Conservation (phyloP, 768 basidiomycete species). For the Lactarius pseudohatsudake region DNA sequence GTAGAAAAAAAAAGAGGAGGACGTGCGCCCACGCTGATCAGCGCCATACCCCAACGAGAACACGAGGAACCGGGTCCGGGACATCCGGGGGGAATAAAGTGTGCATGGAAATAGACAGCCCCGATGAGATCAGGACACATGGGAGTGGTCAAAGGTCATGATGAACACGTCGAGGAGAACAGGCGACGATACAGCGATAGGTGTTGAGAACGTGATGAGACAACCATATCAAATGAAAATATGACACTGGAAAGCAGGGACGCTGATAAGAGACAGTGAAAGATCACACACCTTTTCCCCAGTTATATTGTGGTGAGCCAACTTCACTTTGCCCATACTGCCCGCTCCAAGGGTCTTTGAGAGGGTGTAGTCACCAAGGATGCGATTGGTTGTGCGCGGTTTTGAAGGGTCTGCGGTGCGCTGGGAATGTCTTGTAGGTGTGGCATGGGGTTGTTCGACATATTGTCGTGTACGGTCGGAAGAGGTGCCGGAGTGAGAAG, state of each 20-base stretch:
- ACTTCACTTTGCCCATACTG: constrained; percentile 99
- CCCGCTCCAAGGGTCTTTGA: constrained; percentile 97
- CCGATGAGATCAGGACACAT: background rate
- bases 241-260: background rate
- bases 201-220: background rate
- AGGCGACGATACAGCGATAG: background rate
- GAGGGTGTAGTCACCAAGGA: constrained; percentile 92
- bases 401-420: constrained; percentile 32
- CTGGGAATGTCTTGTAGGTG: constrained; percentile 16
- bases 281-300: constrained; percentile 80
- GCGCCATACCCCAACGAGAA: background rate
- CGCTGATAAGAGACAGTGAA: constrained; percentile 60
- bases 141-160: background rate
- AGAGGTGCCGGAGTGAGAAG: constrained; percentile 33
- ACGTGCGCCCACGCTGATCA: constrained; percentile 7
- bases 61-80: background rate
- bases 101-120: background rate
- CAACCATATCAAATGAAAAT: background rate
- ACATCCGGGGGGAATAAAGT: background rate
- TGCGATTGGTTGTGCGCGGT: constrained; percentile 44
- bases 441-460: constrained; percentile 29
- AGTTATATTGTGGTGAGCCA: constrained; percentile 83
- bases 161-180: background rate
- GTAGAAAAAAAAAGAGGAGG: too few relatives aligned
- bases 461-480: constrained; percentile 33